These are phyloP conservation scores for Aspergillus hortae DNA, from an alignment of 2,329 filamentous ascomycete species.

Conservation along the genomic window DNA sequence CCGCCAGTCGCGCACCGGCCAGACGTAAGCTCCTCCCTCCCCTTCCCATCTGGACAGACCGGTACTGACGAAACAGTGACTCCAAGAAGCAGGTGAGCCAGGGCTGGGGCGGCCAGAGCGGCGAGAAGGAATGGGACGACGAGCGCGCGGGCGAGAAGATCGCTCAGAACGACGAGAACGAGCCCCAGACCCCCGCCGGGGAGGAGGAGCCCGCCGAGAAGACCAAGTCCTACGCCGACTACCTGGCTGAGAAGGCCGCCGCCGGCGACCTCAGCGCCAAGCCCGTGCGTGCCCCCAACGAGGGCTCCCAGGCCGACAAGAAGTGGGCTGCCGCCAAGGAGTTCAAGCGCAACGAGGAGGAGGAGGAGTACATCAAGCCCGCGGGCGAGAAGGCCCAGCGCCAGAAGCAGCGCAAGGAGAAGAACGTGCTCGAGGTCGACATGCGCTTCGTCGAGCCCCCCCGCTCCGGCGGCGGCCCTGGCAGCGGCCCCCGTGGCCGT, in stretches of 20 bases:
- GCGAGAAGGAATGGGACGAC: slow-evolving; percentile 80
- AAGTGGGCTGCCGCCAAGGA: slow-evolving; percentile 87
- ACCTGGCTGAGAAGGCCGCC: slow-evolving; percentile 71
- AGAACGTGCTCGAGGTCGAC: slow-evolving; percentile 85
- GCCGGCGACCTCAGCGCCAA: slow-evolving; percentile 64
- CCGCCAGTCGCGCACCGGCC: slow-evolving; percentile 60
- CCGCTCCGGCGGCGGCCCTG: slow-evolving; percentile 44
- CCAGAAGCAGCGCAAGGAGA: slow-evolving; percentile 87
- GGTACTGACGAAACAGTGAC: slow-evolving; percentile 25
- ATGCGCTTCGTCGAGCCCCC: slow-evolving; percentile 69
- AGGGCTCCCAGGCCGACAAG: slow-evolving; percentile 82
- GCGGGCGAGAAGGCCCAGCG: slow-evolving; percentile 71
- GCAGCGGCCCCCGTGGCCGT: slow-evolving; percentile 29
- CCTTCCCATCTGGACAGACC: background rate
- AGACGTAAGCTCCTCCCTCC: slow-evolving; percentile 48
- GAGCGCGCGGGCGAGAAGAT: slow-evolving; percentile 89
- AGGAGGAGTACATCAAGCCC: slow-evolving; percentile 71
- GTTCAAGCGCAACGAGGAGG: slow-evolving; percentile 52
- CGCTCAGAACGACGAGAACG: slow-evolving; percentile 79
- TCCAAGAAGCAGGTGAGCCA: slow-evolving; percentile 60
- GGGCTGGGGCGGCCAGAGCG: slow-evolving; percentile 82
- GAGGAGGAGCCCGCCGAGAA: slow-evolving; percentile 72
- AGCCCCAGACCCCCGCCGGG: slow-evolving; percentile 53
- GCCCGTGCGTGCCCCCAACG: slow-evolving; percentile 84
- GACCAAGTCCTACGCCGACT: slow-evolving; percentile 84